Conservation (phyloP, 441 rosid species). For the California macrophylla region DNA sequence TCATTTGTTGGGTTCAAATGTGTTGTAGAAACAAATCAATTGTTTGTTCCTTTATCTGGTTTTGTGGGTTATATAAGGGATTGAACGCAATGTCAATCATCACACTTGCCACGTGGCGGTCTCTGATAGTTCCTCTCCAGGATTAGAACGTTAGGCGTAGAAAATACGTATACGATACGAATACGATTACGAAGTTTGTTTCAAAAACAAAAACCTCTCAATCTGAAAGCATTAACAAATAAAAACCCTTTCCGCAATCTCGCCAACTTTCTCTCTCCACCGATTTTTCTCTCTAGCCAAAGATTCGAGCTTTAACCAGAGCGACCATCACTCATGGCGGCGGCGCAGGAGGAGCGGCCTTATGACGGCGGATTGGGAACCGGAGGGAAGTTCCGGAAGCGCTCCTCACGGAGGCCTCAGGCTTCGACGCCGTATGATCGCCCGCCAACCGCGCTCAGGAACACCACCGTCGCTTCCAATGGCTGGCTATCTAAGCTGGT, state of each 20-base stretch:
- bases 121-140: background rate
- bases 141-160: background rate
- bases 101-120: background rate
- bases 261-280: background rate
- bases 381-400: constrained; percentile 76
- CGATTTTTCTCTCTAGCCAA: background rate
- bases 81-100: too few relatives aligned
- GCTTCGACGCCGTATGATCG: constrained; percentile 69
- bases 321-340: constrained; percentile 39
- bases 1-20: too few relatives aligned
- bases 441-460: constrained; percentile 39
- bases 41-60: too few relatives aligned
- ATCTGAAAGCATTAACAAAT: background rate
- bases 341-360: constrained; percentile 48
- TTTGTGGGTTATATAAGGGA: too few relatives aligned
- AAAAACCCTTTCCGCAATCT: background rate
- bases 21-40: too few relatives aligned
- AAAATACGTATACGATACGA: background rate
- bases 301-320: background rate
- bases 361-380: constrained; percentile 44
- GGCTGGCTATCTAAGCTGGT: constrained; percentile 82
- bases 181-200: background rate
- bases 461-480: constrained; percentile 27
- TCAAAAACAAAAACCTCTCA: background rate
- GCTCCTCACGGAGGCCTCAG: constrained; percentile 37